These are phyloP conservation scores for Pseudocercospora cruenta DNA, from an alignment of 2,329 filamentous ascomycete species.

Conservation along the genomic window DNA sequence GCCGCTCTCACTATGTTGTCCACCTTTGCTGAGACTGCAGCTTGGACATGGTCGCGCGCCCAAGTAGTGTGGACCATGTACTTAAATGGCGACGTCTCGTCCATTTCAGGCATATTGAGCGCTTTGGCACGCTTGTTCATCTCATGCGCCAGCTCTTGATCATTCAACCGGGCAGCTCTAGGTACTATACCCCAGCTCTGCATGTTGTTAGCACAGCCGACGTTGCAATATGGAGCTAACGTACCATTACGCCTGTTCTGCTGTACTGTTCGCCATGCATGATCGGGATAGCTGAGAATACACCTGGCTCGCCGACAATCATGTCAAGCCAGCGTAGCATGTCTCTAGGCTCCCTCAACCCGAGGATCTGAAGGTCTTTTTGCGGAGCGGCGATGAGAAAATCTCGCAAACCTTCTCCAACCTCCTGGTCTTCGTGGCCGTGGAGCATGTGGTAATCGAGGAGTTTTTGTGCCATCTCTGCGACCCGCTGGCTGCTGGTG, in stretches of 20 bases:
- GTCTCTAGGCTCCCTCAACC: neutral
- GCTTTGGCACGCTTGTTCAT: neutral
- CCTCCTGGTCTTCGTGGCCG: neutral
- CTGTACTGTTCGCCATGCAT: neutral
- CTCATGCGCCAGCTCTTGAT: neutral
- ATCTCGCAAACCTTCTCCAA: neutral
- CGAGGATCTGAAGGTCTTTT: neutral
- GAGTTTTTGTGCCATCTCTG: neutral
- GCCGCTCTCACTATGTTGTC: neutral
- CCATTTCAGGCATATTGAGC: neutral
- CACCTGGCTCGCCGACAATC: neutral
- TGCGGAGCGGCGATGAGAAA: neutral
- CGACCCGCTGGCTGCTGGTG: neutral
- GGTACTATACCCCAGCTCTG: neutral
- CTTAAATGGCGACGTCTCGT: neutral
- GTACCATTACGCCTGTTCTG: neutral
- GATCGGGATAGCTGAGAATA: neutral
- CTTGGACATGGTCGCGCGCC: neutral
- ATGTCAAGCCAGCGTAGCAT: neutral
- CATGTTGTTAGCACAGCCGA: neutral
- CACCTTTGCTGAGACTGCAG: neutral
- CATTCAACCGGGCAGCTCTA: neutral
- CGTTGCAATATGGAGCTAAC: neutral
- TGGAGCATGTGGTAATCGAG: neutral
- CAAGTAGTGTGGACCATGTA: neutral